Conservation (phyloP, 768 basidiomycete genomes). For the Coprinopsis strossmayeri region DNA sequence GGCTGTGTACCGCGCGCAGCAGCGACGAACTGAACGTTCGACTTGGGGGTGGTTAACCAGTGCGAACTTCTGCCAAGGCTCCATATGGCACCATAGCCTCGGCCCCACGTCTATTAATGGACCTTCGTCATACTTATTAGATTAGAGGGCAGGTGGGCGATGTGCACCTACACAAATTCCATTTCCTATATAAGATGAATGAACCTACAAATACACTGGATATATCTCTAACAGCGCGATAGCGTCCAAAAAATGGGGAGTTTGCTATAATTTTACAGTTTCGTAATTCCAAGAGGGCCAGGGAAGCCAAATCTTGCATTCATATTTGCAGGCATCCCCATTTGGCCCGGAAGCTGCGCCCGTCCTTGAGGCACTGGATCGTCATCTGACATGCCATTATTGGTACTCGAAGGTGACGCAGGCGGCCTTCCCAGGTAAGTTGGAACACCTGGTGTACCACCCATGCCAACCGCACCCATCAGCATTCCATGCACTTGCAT, state of each 20-base stretch:
- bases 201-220: too few species aligned
- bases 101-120: too few species aligned
- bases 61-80: neutral
- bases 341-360: neutral
- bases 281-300: conserved; percentile 1
- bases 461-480: conserved; percentile 18
- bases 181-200: too few species aligned
- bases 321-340: too few species aligned
- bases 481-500: conserved; percentile 79
- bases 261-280: neutral
- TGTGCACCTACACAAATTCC: too few species aligned
- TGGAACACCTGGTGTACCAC: neutral
- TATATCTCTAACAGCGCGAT: too few species aligned
- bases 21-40: neutral
- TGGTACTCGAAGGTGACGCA: neutral
- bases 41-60: neutral
- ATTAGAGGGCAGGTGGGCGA: too few species aligned
- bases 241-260: too few species aligned
- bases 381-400: neutral
- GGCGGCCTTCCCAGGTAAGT: conserved; percentile 4
- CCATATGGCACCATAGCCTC: too few species aligned
- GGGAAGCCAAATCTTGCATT: conserved; percentile 4
- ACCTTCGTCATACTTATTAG: too few species aligned
- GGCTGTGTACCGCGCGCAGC: too few species aligned
- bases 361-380: neutral